These are phyloP conservation scores for Starmerella asiatica DNA, from an alignment of 805 yeast genomes.

Conservation along the genomic window DNA sequence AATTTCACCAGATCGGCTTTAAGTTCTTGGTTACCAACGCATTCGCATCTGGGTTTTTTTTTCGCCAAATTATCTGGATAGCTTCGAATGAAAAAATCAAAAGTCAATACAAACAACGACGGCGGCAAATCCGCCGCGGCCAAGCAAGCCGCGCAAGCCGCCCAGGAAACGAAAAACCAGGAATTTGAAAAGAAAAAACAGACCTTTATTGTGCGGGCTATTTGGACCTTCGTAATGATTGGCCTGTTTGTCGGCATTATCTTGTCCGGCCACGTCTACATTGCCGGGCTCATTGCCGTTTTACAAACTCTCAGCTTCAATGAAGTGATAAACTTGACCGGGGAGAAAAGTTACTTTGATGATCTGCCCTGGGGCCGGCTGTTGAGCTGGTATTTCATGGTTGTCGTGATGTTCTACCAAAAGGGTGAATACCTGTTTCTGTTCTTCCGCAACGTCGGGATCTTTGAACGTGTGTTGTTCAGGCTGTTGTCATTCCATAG, in stretches of 20 bases:
- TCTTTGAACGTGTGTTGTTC: conserved; percentile 39
- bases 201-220: conserved; percentile 72
- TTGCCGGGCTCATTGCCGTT: conserved; percentile 54
- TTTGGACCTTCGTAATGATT: conserved; percentile 92
- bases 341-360: conserved; percentile 71
- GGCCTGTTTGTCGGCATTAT: conserved; percentile 52
- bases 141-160: background rate
- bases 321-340: conserved; percentile 76
- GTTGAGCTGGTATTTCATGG: conserved; percentile 85
- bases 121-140: background rate
- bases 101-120: too few relatives aligned
- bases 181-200: conserved; percentile 51
- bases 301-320: conserved; percentile 76
- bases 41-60: too few relatives aligned
- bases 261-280: conserved; percentile 74
- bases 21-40: too few relatives aligned
- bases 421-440: conserved; percentile 73
- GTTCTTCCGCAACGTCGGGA: conserved; percentile 44
- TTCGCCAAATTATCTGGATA: too few relatives aligned
- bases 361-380: conserved; percentile 69
- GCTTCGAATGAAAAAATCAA: too few relatives aligned
- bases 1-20: too few relatives aligned
- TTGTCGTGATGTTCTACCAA: conserved; percentile 75
- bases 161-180: background rate
- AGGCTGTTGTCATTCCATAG: conserved; percentile 65